phyloP scores from a whole-genome alignment of 108 stramenopile genomes.

The Asterionellopsis glacialis region DNA sequence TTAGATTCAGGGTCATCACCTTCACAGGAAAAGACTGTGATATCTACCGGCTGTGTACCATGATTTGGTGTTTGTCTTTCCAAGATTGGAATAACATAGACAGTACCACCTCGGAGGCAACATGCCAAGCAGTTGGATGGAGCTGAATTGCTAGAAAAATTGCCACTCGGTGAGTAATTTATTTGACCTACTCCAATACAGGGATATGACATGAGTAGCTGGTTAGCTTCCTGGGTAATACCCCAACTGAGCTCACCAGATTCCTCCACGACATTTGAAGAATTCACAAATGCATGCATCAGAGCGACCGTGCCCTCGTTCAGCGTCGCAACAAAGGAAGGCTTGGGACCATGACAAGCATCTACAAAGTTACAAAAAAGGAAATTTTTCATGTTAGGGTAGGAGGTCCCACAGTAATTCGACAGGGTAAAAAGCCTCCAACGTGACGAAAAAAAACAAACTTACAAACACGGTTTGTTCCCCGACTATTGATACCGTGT shows the following conservation, averaged over 20 bases:
- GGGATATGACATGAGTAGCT: slow-evolving; percentile 32
- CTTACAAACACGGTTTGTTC: too few species aligned
- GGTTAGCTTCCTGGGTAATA: slow-evolving; percentile 10
- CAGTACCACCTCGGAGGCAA: slow-evolving; percentile 60
- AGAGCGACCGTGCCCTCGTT: background rate
- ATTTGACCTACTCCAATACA: slow-evolving; percentile 23
- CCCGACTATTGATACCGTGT: too few species aligned
- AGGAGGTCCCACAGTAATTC: too few species aligned
- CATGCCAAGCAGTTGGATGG: slow-evolving; percentile 41
- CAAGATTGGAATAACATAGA: slow-evolving; percentile 43
- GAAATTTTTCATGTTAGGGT: background rate
- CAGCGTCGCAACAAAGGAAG: background rate
- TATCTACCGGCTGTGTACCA: too few species aligned
- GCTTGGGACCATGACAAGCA: background rate
- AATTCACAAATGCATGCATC: background rate
- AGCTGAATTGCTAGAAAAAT: background rate
- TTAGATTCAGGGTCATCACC: slow-evolving; percentile 29
- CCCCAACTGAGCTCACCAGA: slow-evolving; percentile 12
- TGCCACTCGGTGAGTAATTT: background rate
- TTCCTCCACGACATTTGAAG: too few species aligned
- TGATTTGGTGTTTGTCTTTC: too few species aligned
- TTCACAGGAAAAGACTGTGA: too few species aligned
- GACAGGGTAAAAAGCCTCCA: too few species aligned
- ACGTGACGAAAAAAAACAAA: too few species aligned
- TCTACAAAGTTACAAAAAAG: background rate